Percentiles rank a stretch among this genome's conserved stretches.
phyloP scores from a whole-genome alignment of 495 filamentous ascomycete genomes.

The Lindgomyces ingoldianus region DNA sequence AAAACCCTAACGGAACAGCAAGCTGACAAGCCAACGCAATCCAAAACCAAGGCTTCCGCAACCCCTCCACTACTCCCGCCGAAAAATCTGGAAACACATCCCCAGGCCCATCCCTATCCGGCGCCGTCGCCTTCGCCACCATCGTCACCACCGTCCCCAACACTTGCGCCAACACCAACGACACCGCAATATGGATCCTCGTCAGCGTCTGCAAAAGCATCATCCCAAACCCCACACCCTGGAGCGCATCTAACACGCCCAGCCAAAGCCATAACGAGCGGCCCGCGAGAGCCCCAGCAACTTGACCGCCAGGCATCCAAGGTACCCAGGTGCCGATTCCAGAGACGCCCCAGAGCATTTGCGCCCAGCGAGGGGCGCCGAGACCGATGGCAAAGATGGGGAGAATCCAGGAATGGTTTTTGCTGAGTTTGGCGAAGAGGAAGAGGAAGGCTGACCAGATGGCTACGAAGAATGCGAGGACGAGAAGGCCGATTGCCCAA shows the following conservation, averaged over 20 bases:
- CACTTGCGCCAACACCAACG: slow-evolving; percentile 58
- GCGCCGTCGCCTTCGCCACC: slow-evolving; percentile 58
- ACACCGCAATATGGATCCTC: slow-evolving; percentile 59
- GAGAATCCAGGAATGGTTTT: slow-evolving; percentile 63
- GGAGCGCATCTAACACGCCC: slow-evolving; percentile 59
- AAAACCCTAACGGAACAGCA: slow-evolving; percentile 65
- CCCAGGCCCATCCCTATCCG: slow-evolving; percentile 61
- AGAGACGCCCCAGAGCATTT: slow-evolving; percentile 64
- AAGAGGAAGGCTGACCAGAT: slow-evolving; percentile 57
- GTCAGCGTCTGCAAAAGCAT: slow-evolving; percentile 64
- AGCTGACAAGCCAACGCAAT: slow-evolving; percentile 62
- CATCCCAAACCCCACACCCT: slow-evolving; percentile 65
- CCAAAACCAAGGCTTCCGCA: slow-evolving; percentile 67
- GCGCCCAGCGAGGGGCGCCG: slow-evolving; percentile 64
- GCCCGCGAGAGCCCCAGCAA: slow-evolving; percentile 55
- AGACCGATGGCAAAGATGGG: slow-evolving; percentile 68
- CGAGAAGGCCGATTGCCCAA: slow-evolving; percentile 58
- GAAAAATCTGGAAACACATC: slow-evolving; percentile 64
- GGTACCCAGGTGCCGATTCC: slow-evolving; percentile 62
- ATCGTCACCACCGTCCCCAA: slow-evolving; percentile 60
- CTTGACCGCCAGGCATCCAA: slow-evolving; percentile 52
- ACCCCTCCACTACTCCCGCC: slow-evolving; percentile 46
- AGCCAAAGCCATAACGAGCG: slow-evolving; percentile 56
- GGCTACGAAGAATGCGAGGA: slow-evolving; percentile 60
- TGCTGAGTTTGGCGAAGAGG: slow-evolving; percentile 53